phyloP scores from a whole-genome alignment of 306 rosid genomes.

The Albizia julibrissin region DNA sequence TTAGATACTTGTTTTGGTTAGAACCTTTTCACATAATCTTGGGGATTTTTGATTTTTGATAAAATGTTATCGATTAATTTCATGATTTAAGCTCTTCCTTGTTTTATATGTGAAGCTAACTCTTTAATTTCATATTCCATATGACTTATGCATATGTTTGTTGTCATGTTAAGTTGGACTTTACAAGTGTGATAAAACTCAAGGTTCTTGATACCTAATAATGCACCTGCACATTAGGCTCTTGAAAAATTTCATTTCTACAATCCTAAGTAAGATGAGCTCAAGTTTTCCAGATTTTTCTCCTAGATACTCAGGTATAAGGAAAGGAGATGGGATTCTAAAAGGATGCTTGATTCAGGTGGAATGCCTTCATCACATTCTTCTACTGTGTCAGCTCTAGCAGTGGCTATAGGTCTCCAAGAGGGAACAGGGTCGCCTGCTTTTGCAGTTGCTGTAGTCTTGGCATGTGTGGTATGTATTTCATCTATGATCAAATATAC shows the following conservation, averaged over 20 bases:
- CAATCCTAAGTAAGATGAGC: background rate
- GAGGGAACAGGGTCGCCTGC: slow-evolving; percentile 72
- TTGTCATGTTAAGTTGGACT: slow-evolving; percentile 4
- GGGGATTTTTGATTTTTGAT: background rate
- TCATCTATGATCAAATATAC: background rate
- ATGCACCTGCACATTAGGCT: slow-evolving; percentile 16
- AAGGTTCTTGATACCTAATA: background rate
- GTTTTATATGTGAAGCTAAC: slow-evolving; percentile 11
- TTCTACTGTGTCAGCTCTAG: slow-evolving; percentile 78
- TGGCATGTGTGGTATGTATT: slow-evolving; percentile 76
- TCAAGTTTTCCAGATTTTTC: slow-evolving; percentile 32
- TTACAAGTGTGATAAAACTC: background rate
- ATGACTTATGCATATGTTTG: background rate
- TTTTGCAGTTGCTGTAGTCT: slow-evolving; percentile 76
- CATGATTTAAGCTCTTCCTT: slow-evolving; percentile 16
- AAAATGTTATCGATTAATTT: background rate
- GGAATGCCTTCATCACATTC: slow-evolving; percentile 98
- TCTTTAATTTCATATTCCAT: background rate
- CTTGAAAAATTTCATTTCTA: slow-evolving; percentile 9
- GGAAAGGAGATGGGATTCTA: slow-evolving; percentile 91
- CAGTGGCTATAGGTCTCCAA: slow-evolving; percentile 68
- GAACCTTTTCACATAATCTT: background rate
- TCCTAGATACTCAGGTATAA: slow-evolving; percentile 73
- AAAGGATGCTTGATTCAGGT: slow-evolving; percentile 82
- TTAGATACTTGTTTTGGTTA: background rate